phyloP scores from a whole-genome alignment of 495 filamentous ascomycete species.

The Neurospora sp. region DNA sequence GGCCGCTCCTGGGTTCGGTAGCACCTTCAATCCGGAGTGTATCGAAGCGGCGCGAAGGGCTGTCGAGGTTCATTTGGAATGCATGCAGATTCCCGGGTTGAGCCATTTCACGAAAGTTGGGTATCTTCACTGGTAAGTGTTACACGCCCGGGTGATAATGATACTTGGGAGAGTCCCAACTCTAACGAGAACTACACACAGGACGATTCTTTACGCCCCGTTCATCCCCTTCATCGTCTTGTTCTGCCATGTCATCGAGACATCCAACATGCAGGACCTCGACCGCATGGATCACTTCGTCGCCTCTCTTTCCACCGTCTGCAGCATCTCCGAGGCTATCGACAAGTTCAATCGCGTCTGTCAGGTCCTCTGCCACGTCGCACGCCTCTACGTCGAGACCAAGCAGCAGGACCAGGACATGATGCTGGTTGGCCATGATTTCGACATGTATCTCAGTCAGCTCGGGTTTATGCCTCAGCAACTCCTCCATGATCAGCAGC shows the following conservation, averaged over 20 bases:
- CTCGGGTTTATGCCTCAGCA: slow-evolving; percentile 48
- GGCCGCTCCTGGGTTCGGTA: slow-evolving; percentile 26
- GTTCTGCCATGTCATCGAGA: slow-evolving; percentile 58
- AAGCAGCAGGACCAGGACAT: slow-evolving; percentile 39
- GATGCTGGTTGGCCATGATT: slow-evolving; percentile 46
- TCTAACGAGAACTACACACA: slow-evolving; percentile 15
- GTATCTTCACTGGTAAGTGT: slow-evolving; percentile 52
- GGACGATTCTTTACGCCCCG: slow-evolving; percentile 55
- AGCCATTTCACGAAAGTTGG: slow-evolving; percentile 38
- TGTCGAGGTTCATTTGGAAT: slow-evolving; percentile 42
- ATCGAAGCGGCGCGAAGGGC: slow-evolving; percentile 48
- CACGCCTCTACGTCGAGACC: slow-evolving; percentile 52
- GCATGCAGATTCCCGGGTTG: slow-evolving; percentile 40
- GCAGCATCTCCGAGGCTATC: slow-evolving; percentile 44
- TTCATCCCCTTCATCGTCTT: slow-evolving; percentile 62
- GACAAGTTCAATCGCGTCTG: slow-evolving; percentile 50
- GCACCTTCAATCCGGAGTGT: slow-evolving; percentile 49
- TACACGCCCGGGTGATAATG: neutral
- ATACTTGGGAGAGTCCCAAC: neutral
- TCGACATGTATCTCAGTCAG: slow-evolving; percentile 55
- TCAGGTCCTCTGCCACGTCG: slow-evolving; percentile 51
- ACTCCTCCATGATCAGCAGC: neutral
- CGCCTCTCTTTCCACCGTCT: slow-evolving; percentile 42
- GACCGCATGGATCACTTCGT: slow-evolving; percentile 46
- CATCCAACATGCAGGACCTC: slow-evolving; percentile 38